phyloP scores from a whole-genome alignment of 257 asterid species.

The Lycium ferocissimum region DNA sequence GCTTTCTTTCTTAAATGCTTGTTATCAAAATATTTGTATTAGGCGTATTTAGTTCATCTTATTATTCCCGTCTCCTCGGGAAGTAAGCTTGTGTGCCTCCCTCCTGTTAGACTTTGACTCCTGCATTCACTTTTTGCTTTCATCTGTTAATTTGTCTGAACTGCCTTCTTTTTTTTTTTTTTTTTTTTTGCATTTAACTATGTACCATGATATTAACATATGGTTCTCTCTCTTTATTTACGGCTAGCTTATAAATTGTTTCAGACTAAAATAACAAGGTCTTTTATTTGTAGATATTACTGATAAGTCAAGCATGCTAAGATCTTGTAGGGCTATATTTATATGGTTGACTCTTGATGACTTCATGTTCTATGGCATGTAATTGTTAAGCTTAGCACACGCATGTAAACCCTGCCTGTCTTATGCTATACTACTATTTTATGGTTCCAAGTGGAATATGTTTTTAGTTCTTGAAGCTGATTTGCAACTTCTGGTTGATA shows the following conservation, averaged over 20 bases:
- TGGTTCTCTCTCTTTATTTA: background rate
- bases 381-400: background rate
- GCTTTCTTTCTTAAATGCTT: background rate
- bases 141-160: background rate
- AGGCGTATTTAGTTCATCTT: background rate
- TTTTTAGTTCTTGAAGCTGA: background rate
- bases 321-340: background rate
- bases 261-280: background rate
- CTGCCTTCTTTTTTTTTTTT: background rate
- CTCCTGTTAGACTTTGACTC: background rate
- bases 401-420: background rate
- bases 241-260: background rate
- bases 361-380: background rate
- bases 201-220: background rate
- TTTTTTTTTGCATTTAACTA: background rate
- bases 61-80: background rate
- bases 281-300: background rate
- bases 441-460: background rate
- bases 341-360: background rate
- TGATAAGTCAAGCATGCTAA: background rate
- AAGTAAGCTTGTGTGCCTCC: slow-evolving; percentile 22
- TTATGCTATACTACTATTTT: background rate
- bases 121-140: background rate
- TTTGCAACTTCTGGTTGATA: background rate
- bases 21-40: background rate